Percentiles rank a stretch among this genome's conserved stretches.
phyloP scores from a whole-genome alignment of 257 asterid genomes.

The Orobanche coerulescens region DNA sequence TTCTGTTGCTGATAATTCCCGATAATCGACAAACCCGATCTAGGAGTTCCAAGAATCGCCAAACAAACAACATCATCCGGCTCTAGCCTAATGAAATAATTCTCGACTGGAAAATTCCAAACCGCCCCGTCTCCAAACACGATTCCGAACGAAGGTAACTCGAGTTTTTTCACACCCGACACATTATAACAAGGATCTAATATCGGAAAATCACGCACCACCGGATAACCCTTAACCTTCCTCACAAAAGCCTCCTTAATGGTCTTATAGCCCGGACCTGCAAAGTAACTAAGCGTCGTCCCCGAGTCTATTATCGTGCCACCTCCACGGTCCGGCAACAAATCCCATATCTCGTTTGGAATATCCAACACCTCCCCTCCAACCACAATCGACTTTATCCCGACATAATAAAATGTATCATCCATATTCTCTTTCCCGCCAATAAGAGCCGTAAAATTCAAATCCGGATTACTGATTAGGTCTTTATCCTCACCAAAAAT shows the following conservation, averaged over 20 bases:
- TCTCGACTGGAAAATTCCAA: slow-evolving; percentile 83
- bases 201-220: slow-evolving; percentile 56
- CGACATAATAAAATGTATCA: slow-evolving; percentile 75
- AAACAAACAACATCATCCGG: slow-evolving; percentile 71
- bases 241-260: slow-evolving; percentile 54
- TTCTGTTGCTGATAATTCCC: slow-evolving; percentile 96
- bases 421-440: slow-evolving; percentile 44
- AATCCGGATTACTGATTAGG: slow-evolving; percentile 38
- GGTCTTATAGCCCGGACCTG: slow-evolving; percentile 62
- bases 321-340: slow-evolving; percentile 53
- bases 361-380: slow-evolving; percentile 62
- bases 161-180: slow-evolving; percentile 38
- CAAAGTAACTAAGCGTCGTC: slow-evolving; percentile 71
- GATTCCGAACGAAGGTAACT: slow-evolving; percentile 69
- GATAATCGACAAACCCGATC: slow-evolving; percentile 63
- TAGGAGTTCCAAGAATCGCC: slow-evolving; percentile 77
- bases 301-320: slow-evolving; percentile 91
- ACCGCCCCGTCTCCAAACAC: slow-evolving; percentile 69
- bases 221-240: slow-evolving; percentile 43
- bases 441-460: slow-evolving; percentile 61
- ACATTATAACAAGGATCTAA: slow-evolving; percentile 79
- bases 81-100: slow-evolving; percentile 67
- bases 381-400: slow-evolving; percentile 53
- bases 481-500: slow-evolving; percentile 74
- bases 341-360: slow-evolving; percentile 54